Conservation (phyloP, 257 asterid genomes). For the Henckelia pumila region DNA sequence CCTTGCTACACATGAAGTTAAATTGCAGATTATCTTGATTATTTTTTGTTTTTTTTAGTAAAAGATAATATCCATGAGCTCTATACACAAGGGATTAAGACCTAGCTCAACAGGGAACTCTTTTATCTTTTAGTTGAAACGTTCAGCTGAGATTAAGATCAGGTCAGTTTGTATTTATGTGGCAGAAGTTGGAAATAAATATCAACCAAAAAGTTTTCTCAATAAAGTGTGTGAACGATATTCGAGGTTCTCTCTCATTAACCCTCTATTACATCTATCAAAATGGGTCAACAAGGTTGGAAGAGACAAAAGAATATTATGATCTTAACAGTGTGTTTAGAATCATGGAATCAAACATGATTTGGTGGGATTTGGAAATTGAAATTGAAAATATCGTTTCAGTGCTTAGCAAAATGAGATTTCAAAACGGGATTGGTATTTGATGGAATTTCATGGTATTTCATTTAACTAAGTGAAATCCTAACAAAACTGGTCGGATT, state of each 20-base stretch:
- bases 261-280: not conserved
- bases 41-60: too few relatives aligned
- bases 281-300: not conserved
- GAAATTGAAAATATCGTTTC: too few relatives aligned
- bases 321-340: too few relatives aligned
- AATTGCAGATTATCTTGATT: not conserved
- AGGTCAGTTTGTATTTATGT: not conserved
- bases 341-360: too few relatives aligned
- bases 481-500: too few relatives aligned
- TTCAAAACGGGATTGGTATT: too few relatives aligned
- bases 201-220: not conserved
- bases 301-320: not conserved
- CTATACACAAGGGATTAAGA: not conserved
- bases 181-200: not conserved
- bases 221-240: not conserved
- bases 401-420: too few relatives aligned
- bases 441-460: too few relatives aligned
- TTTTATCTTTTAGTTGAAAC: not conserved
- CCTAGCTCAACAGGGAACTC: not conserved
- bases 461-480: too few relatives aligned
- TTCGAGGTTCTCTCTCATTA: not conserved
- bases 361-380: too few relatives aligned
- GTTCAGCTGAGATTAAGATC: not conserved
- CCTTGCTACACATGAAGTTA: not conserved
- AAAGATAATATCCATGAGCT: not conserved